Evolutionary conservation across 108 stramenopile species (phyloP).

Genomic region (Nannochloropsis salina): DNA sequence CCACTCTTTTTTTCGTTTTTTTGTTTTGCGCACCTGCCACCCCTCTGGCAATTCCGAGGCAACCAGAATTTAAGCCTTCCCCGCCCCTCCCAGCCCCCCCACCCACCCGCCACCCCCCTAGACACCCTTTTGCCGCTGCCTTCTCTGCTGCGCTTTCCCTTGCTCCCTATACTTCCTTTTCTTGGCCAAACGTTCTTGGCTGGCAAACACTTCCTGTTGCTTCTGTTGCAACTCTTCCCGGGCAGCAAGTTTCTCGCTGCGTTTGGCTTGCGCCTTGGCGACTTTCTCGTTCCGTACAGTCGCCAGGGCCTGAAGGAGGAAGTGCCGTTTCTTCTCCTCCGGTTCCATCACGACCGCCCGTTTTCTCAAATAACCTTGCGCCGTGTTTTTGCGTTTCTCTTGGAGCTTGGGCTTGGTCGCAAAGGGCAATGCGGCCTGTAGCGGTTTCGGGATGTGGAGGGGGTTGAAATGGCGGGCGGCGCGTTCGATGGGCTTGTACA

Average conservation of each 20-base stretch:
- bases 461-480: slow-evolving; percentile 68
- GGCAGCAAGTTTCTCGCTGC: not conserved
- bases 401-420: slow-evolving; percentile 77
- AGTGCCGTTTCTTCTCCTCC: slow-evolving; percentile 34
- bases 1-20: no score
- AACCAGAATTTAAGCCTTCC: no score
- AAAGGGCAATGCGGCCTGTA: slow-evolving; percentile 86
- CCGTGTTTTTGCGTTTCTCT: slow-evolving; percentile 60
- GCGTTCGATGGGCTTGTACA: slow-evolving; percentile 94
- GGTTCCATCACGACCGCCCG: slow-evolving; percentile 57
- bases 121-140: not conserved
- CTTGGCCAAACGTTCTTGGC: not conserved
- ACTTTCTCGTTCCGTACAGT: slow-evolving; percentile 55
- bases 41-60: no score
- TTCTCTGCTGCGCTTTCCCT: not conserved
- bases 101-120: not conserved
- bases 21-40: no score
- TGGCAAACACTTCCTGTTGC: not conserved
- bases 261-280: slow-evolving; percentile 26
- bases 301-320: slow-evolving; percentile 49
- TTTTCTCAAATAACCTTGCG: slow-evolving; percentile 53
- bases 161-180: slow-evolving; percentile 13
- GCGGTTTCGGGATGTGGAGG: slow-evolving; percentile 71
- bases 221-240: not conserved
- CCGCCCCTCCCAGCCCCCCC: not conserved